Evolutionary conservation across 2,329 filamentous ascomycete species (phyloP).

Genomic region (Ophiostoma populinum): DNA sequence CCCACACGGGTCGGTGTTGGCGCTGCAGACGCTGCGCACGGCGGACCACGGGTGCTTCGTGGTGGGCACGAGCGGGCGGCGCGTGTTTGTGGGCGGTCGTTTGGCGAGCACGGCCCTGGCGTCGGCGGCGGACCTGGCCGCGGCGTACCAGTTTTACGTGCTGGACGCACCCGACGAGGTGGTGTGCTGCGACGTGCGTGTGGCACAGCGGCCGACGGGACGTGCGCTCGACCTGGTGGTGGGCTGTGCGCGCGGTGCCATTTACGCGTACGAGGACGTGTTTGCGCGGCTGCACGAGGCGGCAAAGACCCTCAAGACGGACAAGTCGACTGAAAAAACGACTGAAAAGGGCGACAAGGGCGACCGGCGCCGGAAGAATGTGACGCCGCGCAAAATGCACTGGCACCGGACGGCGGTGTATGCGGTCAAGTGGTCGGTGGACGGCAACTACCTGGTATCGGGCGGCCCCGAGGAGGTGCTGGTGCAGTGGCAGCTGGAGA

Average conservation of each 20-base stretch:
- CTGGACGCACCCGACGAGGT: slow-evolving; percentile 46
- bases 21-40: slow-evolving; percentile 25
- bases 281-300: slow-evolving; percentile 36
- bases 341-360: background rate
- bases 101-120: slow-evolving; percentile 18
- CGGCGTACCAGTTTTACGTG: slow-evolving; percentile 36
- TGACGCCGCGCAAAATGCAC: slow-evolving; percentile 53
- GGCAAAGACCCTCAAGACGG: slow-evolving; percentile 10
- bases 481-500: slow-evolving; percentile 87
- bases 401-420: slow-evolving; percentile 82
- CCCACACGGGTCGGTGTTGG: slow-evolving; percentile 1
- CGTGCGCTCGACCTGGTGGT: slow-evolving; percentile 44
- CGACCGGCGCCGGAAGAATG: slow-evolving; percentile 19
- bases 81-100: slow-evolving; percentile 42
- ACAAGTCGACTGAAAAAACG: too few species aligned
- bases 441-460: slow-evolving; percentile 89
- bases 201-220: slow-evolving; percentile 18
- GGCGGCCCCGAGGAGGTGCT: slow-evolving; percentile 81
- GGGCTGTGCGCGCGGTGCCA: slow-evolving; percentile 58
- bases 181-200: slow-evolving; percentile 47
- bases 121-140: slow-evolving; percentile 24
- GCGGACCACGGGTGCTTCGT: slow-evolving; percentile 38
- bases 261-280: slow-evolving; percentile 69
- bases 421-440: slow-evolving; percentile 76
- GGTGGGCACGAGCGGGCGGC: slow-evolving; percentile 33